Base-by-base conservation (phyloP, 352 stramenopile genomes). In the Phytophthora cajani region DNA sequence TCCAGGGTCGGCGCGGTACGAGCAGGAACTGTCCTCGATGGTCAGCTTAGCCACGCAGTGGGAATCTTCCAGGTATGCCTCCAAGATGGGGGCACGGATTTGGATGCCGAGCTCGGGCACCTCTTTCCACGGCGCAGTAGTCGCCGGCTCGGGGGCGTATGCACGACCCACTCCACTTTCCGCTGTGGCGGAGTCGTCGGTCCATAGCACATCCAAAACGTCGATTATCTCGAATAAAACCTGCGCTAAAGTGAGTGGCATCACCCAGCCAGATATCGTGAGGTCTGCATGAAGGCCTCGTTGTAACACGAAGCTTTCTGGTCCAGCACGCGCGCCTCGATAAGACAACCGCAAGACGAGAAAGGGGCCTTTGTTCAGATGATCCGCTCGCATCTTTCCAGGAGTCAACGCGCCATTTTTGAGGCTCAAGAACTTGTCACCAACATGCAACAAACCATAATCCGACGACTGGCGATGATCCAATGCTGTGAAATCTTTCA, bases 31-130 rank as follows among this genome's bases (percentile, higher is more conserved):
- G 30, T 94, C 82, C 68, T 97, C 89, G 32, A 97, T 75, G 3
- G 88, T 90, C 12, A 95, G 73, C 52, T 97, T 97, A 32, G 88
- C 89, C 1, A 97, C 89, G 64, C 88, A 96, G 50, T 97, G 84
- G 23, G 83, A 89, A 69, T 97, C 89, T 78, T 95, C 89, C 14
- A 97, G 64, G 25, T 97, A 97, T 8, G 84, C 88, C 71, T 97
- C 89, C 27, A 97, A 58, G 51, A 96, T 91, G 30, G 88, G 87
- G 52, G 82, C 85, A 25, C 85, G 85, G 71, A 96, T 88, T 53
- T 94, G 85, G 11, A 94, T 75, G 3, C 53, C 72, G 51, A 97
- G 71, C 42, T 91, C 85, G 5, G 84, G 77, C 3, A 95, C 87
- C 51, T 89, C 74, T 66, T 81, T 89, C 85, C 75, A 92, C 0